Conservation (phyloP, 1,284 basidiomycete species). For the Puccinia horiana region DNA sequence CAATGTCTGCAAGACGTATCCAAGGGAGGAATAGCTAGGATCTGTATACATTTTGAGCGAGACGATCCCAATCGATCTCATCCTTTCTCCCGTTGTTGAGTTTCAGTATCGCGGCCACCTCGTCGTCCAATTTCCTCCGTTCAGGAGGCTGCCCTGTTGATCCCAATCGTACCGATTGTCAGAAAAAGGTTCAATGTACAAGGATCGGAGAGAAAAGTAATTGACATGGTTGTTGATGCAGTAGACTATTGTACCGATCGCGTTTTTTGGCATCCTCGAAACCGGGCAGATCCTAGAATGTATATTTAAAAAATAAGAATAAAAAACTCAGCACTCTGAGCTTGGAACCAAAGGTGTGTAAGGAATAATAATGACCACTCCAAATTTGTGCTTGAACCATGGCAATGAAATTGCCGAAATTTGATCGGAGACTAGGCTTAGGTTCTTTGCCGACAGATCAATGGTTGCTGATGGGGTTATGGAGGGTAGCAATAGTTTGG, state of each 20-base stretch:
- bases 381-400: slow-evolving; percentile 44
- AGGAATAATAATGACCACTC: slow-evolving; percentile 12
- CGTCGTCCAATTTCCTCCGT: slow-evolving; percentile 36
- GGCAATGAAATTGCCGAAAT: slow-evolving; percentile 14
- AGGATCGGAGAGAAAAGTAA: background rate
- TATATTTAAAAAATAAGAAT: background rate
- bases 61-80: background rate
- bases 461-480: background rate
- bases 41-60: background rate
- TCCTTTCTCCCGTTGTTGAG: background rate
- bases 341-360: background rate
- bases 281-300: slow-evolving; percentile 26
- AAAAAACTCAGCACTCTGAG: background rate
- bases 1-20: background rate
- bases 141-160: slow-evolving; percentile 37
- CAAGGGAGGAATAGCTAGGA: background rate
- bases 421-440: slow-evolving; percentile 9
- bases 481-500: background rate
- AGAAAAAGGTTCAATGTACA: background rate
- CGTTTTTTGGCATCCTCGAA: slow-evolving; percentile 25
- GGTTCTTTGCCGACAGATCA: slow-evolving; percentile 3
- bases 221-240: slow-evolving; percentile 45
- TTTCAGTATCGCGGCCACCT: background rate
- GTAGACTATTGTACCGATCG: slow-evolving; percentile 29
- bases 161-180: background rate